Evolutionary conservation across 371 early-diverging fungal genomes (phyloP).

Genomic region (Syncephalastrum monosporum): DNA sequence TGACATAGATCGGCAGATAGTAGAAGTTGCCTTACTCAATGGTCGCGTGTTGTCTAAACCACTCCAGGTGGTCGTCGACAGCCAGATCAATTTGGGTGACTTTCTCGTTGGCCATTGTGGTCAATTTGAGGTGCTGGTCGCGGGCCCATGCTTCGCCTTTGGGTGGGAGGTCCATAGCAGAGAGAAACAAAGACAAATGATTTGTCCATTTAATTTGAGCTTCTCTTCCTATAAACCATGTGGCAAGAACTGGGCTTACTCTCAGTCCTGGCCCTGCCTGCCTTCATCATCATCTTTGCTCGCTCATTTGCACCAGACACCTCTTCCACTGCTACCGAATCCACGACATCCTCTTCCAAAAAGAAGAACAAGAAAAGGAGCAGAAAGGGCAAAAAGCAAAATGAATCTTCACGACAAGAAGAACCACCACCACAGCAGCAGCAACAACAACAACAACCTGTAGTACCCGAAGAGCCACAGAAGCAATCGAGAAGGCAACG

Average conservation of each 20-base stretch:
- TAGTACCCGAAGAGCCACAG: conserved; percentile 2
- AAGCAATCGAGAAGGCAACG: conserved; percentile 2
- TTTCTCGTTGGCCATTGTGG: too few relatives aligned
- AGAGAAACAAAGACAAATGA: too few relatives aligned
- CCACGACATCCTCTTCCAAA: background rate
- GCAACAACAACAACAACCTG: background rate
- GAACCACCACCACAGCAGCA: background rate
- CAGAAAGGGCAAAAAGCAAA: conserved; percentile 14
- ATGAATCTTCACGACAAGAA: conserved; percentile 4
- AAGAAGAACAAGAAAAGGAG: conserved; percentile 19
- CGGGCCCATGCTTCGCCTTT: too few relatives aligned
- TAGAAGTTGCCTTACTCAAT: too few relatives aligned
- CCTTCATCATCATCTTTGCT: conserved; percentile 15
- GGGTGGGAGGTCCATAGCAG: too few relatives aligned
- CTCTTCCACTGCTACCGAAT: background rate
- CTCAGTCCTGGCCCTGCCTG: conserved; percentile 22
- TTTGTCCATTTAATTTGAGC: too few relatives aligned
- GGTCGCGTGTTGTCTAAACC: too few relatives aligned
- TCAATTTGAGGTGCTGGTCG: too few relatives aligned
- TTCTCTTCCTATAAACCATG: conserved; percentile 9
- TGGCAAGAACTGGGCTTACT: conserved; percentile 22
- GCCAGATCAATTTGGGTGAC: too few relatives aligned
- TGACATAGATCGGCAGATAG: too few relatives aligned
- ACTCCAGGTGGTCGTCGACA: too few relatives aligned
- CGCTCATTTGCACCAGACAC: conserved; percentile 6